These are phyloP conservation scores for Mycena galericulata DNA, from an alignment of 768 basidiomycete species.

Conservation along the genomic window DNA sequence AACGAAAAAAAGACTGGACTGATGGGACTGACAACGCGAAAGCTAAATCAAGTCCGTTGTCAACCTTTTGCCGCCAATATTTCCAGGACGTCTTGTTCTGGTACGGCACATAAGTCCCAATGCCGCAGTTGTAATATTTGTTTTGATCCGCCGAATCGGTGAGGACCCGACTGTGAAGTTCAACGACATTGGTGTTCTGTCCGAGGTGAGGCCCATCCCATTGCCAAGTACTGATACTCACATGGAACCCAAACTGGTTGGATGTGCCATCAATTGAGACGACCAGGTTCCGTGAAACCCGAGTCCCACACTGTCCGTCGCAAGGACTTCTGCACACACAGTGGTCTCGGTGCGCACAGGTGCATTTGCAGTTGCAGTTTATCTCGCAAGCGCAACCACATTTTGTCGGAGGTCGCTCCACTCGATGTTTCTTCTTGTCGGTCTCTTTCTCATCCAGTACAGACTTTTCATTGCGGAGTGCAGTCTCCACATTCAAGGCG, in stretches of 20 bases:
- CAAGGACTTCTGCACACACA: slow-evolving; percentile 13
- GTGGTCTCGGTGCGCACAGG: slow-evolving; percentile 6
- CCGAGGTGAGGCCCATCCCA: background rate
- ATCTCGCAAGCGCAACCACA: slow-evolving; percentile 7
- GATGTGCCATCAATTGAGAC: slow-evolving; percentile 57
- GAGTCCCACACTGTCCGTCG: background rate
- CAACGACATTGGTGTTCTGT: slow-evolving; percentile 51
- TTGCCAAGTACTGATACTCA: slow-evolving; percentile 22
- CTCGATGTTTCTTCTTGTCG: too few relatives aligned
- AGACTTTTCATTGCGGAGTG: too few relatives aligned
- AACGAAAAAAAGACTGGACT: too few relatives aligned
- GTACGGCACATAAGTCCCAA: slow-evolving; percentile 45
- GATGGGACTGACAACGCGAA: background rate
- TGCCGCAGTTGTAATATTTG: slow-evolving; percentile 49
- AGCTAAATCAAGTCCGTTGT: background rate
- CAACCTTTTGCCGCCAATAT: slow-evolving; percentile 16
- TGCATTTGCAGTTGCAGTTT: slow-evolving; percentile 15
- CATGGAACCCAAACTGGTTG: slow-evolving; percentile 51
- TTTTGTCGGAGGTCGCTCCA: background rate
- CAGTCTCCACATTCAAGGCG: too few relatives aligned
- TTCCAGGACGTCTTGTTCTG: slow-evolving; percentile 27
- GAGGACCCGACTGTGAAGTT: slow-evolving; percentile 41
- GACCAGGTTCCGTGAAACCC: slow-evolving; percentile 38
- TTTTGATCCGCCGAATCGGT: slow-evolving; percentile 36
- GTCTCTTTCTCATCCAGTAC: too few relatives aligned